A percentile compares a stretch with the other conserved stretches of the same genome.
phyloP scores from a whole-genome alignment of 2,329 filamentous ascomycete species.

The Exophiala xenobiotica region DNA sequence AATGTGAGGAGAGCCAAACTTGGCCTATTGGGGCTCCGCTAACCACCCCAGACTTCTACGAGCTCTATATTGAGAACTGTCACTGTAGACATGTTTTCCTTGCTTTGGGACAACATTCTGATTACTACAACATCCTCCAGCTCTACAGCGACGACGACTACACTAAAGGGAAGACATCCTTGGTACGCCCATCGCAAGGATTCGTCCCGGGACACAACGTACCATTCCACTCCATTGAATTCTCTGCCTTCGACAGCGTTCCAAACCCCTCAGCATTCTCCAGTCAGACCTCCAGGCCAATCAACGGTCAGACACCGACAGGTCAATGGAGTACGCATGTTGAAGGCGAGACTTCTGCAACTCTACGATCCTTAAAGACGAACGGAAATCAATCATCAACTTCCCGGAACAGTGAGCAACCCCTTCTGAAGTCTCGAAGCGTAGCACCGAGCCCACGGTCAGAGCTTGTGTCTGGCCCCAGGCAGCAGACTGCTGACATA shows the following conservation, averaged over 20 bases:
- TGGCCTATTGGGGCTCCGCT: background rate
- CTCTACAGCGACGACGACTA: slow-evolving; percentile 26
- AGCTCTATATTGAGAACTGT: slow-evolving; percentile 27
- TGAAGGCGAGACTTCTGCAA: too few species aligned
- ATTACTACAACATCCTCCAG: slow-evolving; percentile 24
- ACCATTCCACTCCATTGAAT: slow-evolving; percentile 19
- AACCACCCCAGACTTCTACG: slow-evolving; percentile 24
- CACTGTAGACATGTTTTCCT: slow-evolving; percentile 27
- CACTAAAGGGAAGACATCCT: slow-evolving; percentile 24
- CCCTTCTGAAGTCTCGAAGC: too few species aligned
- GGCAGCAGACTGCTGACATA: too few species aligned
- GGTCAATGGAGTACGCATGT: background rate
- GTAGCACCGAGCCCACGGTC: too few species aligned
- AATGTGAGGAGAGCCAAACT: slow-evolving; percentile 8
- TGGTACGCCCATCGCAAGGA: slow-evolving; percentile 12
- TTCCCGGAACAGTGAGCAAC: too few species aligned
- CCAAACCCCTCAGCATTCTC: slow-evolving; percentile 3
- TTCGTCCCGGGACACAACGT: slow-evolving; percentile 13
- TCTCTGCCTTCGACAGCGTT: slow-evolving; percentile 17
- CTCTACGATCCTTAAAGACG: background rate
- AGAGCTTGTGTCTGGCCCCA: too few species aligned
- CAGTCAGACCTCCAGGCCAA: background rate
- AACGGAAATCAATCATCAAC: background rate
- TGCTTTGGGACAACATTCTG: slow-evolving; percentile 18
- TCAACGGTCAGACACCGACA: background rate